Evolutionary conservation across 495 filamentous ascomycete genomes (phyloP).

Genomic region (Aspergillus nidulans): DNA sequence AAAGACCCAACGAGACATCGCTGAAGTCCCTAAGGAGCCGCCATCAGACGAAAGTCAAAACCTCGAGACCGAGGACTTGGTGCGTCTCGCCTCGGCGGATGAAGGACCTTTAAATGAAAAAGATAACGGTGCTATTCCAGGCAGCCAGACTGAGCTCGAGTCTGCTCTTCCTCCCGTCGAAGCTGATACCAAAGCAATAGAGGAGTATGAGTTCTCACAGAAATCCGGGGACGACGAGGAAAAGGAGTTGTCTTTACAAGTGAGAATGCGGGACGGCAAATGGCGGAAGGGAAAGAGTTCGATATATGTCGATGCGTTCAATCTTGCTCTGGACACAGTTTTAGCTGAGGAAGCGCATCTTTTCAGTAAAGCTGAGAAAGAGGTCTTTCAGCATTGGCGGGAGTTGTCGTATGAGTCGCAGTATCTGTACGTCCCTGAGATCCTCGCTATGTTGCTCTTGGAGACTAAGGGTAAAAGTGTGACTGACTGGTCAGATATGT

Average conservation of each 20-base stretch:
- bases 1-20: background rate
- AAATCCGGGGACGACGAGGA: conserved; percentile 28
- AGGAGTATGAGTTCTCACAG: conserved; percentile 68
- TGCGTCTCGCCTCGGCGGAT: conserved; percentile 18
- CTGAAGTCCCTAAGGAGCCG: background rate
- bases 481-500: conserved; percentile 60
- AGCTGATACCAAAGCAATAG: conserved; percentile 66
- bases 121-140: conserved; percentile 29
- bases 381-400: conserved; percentile 74
- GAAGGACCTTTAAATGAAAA: conserved; percentile 32
- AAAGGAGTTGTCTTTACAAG: conserved; percentile 33
- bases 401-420: conserved; percentile 78
- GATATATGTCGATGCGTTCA: conserved; percentile 97
- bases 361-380: conserved; percentile 74
- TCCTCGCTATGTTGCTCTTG: background rate
- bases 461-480: background rate
- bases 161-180: conserved; percentile 65
- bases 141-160: conserved; percentile 66
- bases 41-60: background rate
- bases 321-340: conserved; percentile 85
- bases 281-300: conserved; percentile 70
- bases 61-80: background rate
- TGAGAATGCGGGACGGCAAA: conserved; percentile 48
- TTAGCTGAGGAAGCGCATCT: conserved; percentile 84
- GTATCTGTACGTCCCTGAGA: conserved; percentile 62